Conservation (phyloP, 23 red algal genomes). For the Gracilaria domingensis region DNA sequence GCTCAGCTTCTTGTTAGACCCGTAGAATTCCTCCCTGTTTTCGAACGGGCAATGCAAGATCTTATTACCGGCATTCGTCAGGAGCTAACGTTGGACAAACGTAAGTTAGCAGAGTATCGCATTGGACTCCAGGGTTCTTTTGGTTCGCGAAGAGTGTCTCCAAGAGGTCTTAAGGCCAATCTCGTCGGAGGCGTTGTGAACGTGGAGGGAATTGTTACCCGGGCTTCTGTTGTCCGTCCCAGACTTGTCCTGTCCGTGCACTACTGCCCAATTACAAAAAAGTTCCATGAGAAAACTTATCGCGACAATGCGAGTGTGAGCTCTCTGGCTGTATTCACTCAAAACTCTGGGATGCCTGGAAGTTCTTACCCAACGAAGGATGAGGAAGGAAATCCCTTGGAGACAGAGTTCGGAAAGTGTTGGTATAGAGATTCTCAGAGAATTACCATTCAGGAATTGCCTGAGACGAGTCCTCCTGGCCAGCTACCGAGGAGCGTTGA, state of each 20-base stretch:
- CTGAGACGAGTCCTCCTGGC: slow-evolving; percentile 92
- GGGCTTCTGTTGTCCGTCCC: slow-evolving; percentile 85
- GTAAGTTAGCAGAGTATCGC: slow-evolving; percentile 60
- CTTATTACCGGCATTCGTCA: slow-evolving; percentile 67
- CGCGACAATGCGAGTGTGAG: slow-evolving; percentile 82
- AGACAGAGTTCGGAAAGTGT: slow-evolving; percentile 95
- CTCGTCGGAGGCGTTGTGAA: slow-evolving; percentile 84
- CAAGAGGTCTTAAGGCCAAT: slow-evolving; percentile 85
- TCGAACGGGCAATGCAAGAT: slow-evolving; percentile 88
- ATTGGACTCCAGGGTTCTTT: slow-evolving; percentile 93
- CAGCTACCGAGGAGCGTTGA: slow-evolving; percentile 96
- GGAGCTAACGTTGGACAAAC: slow-evolving; percentile 52
- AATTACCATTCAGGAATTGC: slow-evolving; percentile 94
- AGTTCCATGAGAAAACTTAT: slow-evolving; percentile 83
- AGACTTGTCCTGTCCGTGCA: slow-evolving; percentile 91
- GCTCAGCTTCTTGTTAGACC: slow-evolving; percentile 56
- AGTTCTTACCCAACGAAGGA: slow-evolving; percentile 84
- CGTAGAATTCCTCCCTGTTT: slow-evolving; percentile 73
- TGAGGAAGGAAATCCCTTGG: slow-evolving; percentile 94
- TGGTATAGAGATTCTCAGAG: slow-evolving; percentile 94
- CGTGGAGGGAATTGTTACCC: slow-evolving; percentile 97
- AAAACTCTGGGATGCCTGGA: slow-evolving; percentile 75
- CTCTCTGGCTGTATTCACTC: slow-evolving; percentile 57
- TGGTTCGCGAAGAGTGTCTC: slow-evolving; percentile 79
- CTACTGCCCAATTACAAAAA: slow-evolving; percentile 88